Evolutionary conservation across 1,139 yeast species (phyloP), one percentile per base, ranked within the genome.

Genomic region (Geotrichum carabidarum): DNA sequence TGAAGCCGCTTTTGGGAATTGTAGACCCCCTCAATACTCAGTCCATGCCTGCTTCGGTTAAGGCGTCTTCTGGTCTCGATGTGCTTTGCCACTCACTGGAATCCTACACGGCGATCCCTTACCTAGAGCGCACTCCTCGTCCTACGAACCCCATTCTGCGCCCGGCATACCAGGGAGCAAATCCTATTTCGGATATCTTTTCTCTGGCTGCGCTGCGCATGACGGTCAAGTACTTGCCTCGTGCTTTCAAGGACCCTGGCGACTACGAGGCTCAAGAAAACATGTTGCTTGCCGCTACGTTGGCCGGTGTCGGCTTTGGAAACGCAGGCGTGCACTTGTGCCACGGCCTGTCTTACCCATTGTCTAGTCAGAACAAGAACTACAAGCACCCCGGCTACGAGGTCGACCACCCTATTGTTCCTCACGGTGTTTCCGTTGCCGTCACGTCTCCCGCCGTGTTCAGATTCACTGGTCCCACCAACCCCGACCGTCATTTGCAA

Each of bases 11-110:
- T 18, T 65, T 72, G 32, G 76, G 76, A 18, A 63, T 72, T 48
- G 74, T 72, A 14, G 78, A 74, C 58, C 78, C 78, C 4, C 57
- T 69, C 47, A 72, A 74, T 61, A 68, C 76, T 53, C 63, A 62
- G 36, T 64, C 75, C 35, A 72, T 75, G 74, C 78, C 78, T 12
- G 66, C 75, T 4, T 63, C 71, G 11, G 75, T 75, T 56, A 71
- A 72, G 57, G 74, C 77, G 12, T 66, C 73, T 15, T 73, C 77
- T 3, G 78, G 78, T 18, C 66, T 74, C 45, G 78, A 74, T 51
- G 78, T 75, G 22, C 65, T 75, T 60, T 74, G 78, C 59, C 78
- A 74, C 61, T 69, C 78, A 14, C 65, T 74, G 51, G 78, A 75
- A 58, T 72, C 76, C 8, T 74, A 71, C 65, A 72, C 76, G 36